These are phyloP conservation scores for Gossypium gossypioides DNA, from an alignment of 441 rosid species.

Conservation along the genomic window DNA sequence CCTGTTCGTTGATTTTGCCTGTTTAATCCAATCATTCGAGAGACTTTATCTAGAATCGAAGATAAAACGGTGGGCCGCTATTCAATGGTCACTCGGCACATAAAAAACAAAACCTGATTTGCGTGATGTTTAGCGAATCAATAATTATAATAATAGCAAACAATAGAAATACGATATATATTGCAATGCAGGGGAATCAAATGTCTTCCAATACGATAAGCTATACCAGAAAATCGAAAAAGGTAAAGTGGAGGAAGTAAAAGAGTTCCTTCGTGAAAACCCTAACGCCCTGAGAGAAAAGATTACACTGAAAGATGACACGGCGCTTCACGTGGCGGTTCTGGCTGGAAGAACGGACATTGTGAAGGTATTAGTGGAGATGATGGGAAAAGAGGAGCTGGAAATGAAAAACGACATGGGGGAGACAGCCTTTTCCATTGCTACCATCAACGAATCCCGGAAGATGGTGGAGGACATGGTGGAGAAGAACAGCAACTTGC, in stretches of 20 bases:
- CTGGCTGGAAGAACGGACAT: conserved; percentile 23
- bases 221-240: not conserved
- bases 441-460: conserved; percentile 24
- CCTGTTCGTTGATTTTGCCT: too few relatives aligned
- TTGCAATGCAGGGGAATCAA: conserved; percentile 5
- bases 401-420: conserved; percentile 13
- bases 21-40: too few relatives aligned
- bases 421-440: conserved; percentile 31
- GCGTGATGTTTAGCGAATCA: too few relatives aligned
- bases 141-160: too few relatives aligned
- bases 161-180: not conserved
- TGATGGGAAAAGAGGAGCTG: conserved; percentile 8
- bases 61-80: too few relatives aligned
- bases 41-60: too few relatives aligned
- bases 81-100: too few relatives aligned
- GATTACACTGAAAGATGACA: conserved; percentile 27
- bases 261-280: conserved; percentile 6
- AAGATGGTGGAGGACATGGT: conserved; percentile 22
- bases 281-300: conserved; percentile 16
- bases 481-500: conserved; percentile 14
- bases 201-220: not conserved
- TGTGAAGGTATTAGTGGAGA: conserved; percentile 15
- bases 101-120: too few relatives aligned
- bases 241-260: conserved; percentile 21
- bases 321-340: conserved; percentile 30